These are phyloP conservation scores for Boletus vinaceobasis DNA, from an alignment of 768 basidiomycete genomes.

Conservation along the genomic window DNA sequence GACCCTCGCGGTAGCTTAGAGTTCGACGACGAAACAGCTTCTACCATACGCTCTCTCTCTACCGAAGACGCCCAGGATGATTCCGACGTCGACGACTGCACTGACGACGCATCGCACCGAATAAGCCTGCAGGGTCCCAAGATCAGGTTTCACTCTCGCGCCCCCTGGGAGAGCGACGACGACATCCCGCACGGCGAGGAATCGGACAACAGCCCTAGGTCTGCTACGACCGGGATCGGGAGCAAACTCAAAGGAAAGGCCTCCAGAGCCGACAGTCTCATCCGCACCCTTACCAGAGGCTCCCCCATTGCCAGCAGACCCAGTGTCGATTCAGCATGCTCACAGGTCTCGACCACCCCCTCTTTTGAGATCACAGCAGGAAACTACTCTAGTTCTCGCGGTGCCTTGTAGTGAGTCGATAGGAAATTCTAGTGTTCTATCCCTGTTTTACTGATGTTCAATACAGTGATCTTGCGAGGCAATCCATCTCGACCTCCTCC, in stretches of 20 bases:
- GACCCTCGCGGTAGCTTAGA: conserved; percentile 52
- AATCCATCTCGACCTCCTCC: conserved; percentile 57
- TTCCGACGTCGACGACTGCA: conserved; percentile 35
- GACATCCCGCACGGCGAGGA: conserved; percentile 46
- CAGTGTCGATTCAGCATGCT: conserved; percentile 63
- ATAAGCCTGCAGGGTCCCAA: conserved; percentile 79
- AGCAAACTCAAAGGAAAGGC: conserved; percentile 30
- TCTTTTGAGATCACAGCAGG: conserved; percentile 60
- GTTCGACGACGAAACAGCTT: conserved; percentile 48
- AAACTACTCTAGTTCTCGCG: conserved; percentile 46
- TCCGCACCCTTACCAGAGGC: conserved; percentile 45
- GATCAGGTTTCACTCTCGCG: conserved; percentile 76
- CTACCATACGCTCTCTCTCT: conserved; percentile 27
- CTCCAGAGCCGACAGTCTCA: conserved; percentile 35
- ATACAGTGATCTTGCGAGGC: conserved; percentile 55
- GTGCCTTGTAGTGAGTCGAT: conserved; percentile 56
- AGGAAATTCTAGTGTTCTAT: not conserved
- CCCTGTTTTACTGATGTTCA: conserved; percentile 2
- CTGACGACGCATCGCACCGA: conserved; percentile 45
- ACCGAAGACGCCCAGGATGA: conserved; percentile 35
- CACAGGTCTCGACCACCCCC: conserved; percentile 47
- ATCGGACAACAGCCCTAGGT: conserved; percentile 35
- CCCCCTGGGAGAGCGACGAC: conserved; percentile 76
- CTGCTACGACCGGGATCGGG: conserved; percentile 27
- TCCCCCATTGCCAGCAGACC: conserved; percentile 47